These are phyloP conservation scores for Scenedesmus sp. DNA, from an alignment of 163 green algal genomes.

Conservation along the genomic window DNA sequence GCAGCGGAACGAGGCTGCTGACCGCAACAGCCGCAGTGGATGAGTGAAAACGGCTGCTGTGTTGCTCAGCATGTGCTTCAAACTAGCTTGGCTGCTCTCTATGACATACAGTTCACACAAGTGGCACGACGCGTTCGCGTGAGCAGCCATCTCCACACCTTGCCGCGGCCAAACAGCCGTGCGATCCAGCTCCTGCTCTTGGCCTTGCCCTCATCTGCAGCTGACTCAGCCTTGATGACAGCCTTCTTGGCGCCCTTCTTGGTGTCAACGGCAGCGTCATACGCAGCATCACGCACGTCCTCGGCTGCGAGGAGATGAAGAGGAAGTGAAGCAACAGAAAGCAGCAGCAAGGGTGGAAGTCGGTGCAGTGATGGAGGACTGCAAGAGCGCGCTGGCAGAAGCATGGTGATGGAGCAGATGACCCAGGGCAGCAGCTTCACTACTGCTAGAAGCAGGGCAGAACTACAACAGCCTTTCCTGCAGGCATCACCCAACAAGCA, in stretches of 20 bases:
- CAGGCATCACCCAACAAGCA: background rate
- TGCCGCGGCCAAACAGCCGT: conserved; percentile 46
- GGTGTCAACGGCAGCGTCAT: background rate
- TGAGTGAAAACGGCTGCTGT: too few relatives aligned
- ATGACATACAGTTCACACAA: background rate
- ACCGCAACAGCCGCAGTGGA: too few relatives aligned
- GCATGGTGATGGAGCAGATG: too few relatives aligned
- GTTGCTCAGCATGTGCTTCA: too few relatives aligned
- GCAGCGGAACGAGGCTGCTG: too few relatives aligned
- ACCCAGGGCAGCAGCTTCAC: too few relatives aligned
- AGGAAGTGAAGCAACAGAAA: background rate
- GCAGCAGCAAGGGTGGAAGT: too few relatives aligned
- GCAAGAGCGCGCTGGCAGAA: too few relatives aligned
- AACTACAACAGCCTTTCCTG: too few relatives aligned
- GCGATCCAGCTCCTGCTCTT: conserved; percentile 26
- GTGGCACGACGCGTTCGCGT: background rate
- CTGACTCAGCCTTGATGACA: background rate
- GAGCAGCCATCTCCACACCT: background rate
- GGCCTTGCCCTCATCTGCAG: conserved; percentile 41
- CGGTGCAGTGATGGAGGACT: too few relatives aligned
- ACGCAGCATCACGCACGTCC: conserved; percentile 30
- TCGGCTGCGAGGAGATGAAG: conserved; percentile 12
- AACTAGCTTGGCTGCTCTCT: too few relatives aligned
- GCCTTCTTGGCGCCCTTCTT: conserved; percentile 52
- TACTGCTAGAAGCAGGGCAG: too few relatives aligned